phyloP scores from a whole-genome alignment of 495 filamentous ascomycete genomes.

The Hypoxylon fragiforme region DNA sequence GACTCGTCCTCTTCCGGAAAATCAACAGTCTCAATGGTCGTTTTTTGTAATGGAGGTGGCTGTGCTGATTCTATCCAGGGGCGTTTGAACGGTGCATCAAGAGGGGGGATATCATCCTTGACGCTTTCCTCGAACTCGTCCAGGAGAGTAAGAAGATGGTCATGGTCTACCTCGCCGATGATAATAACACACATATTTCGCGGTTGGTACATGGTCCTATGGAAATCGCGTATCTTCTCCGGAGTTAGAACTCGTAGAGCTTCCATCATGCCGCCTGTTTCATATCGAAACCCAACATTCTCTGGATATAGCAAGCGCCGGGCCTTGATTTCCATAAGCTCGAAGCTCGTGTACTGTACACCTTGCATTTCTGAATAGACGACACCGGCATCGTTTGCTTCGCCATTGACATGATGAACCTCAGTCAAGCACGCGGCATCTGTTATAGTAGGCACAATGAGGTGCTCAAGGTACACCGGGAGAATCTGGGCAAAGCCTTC shows the following conservation, averaged over 20 bases:
- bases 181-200: conserved; percentile 91
- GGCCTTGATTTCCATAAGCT: conserved; percentile 82
- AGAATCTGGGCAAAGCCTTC: conserved; percentile 93
- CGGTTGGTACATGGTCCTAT: conserved; percentile 97
- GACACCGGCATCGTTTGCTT: conserved; percentile 93
- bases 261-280: conserved; percentile 97
- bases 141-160: conserved; percentile 74
- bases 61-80: conserved; percentile 90
- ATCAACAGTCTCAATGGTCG: conserved; percentile 73
- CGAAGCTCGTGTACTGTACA: conserved; percentile 76
- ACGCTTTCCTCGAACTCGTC: conserved; percentile 89
- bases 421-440: conserved; percentile 94
- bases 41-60: conserved; percentile 68
- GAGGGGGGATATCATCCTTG: conserved; percentile 73
- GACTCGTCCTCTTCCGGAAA: conserved; percentile 98
- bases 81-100: conserved; percentile 73
- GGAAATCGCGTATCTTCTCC: conserved; percentile 88
- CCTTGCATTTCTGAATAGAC: conserved; percentile 99
- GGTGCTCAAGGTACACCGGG: conserved; percentile 93
- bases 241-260: conserved; percentile 81
- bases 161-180: conserved; percentile 85
- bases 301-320: conserved; percentile 83
- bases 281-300: conserved; percentile 89
- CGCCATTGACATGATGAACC: conserved; percentile 91
- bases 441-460: conserved; percentile 86